Conservation (phyloP, 208 protist genomes). For the Trypanosoma congolense region DNA sequence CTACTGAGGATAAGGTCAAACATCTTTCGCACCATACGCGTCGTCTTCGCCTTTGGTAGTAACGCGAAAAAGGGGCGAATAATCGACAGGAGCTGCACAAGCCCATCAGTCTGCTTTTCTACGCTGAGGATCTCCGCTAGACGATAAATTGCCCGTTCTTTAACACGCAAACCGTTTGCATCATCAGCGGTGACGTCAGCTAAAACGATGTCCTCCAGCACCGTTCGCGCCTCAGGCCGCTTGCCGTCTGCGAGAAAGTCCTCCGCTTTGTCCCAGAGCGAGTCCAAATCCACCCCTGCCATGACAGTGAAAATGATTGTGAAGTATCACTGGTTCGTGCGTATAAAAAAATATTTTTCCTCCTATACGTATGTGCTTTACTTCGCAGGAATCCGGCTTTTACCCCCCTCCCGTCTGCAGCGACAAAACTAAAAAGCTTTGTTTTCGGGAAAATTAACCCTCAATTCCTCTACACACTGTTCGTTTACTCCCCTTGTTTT, state of each 20-base stretch:
- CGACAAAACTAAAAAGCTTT: no score
- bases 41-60: slow-evolving; percentile 89
- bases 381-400: no score
- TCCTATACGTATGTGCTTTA: no score
- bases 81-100: slow-evolving; percentile 55
- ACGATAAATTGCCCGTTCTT: slow-evolving; percentile 81
- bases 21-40: slow-evolving; percentile 88
- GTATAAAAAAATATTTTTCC: no score
- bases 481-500: no score
- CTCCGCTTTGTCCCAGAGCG: slow-evolving; percentile 42
- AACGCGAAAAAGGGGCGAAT: slow-evolving; percentile 75
- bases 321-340: neutral
- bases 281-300: slow-evolving; percentile 9
- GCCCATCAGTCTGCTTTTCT: slow-evolving; percentile 41
- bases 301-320: neutral
- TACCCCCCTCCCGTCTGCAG: no score
- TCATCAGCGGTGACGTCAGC: slow-evolving; percentile 45
- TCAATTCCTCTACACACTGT: no score
- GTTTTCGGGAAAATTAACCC: no score
- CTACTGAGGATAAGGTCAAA: slow-evolving; percentile 81
- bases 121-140: slow-evolving; percentile 56
- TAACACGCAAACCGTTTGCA: slow-evolving; percentile 53
- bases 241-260: slow-evolving; percentile 52
- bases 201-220: slow-evolving; percentile 45
- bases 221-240: slow-evolving; percentile 39